phyloP scores from a whole-genome alignment of 106 monocot genomes.

The Allium fistulosum region DNA sequence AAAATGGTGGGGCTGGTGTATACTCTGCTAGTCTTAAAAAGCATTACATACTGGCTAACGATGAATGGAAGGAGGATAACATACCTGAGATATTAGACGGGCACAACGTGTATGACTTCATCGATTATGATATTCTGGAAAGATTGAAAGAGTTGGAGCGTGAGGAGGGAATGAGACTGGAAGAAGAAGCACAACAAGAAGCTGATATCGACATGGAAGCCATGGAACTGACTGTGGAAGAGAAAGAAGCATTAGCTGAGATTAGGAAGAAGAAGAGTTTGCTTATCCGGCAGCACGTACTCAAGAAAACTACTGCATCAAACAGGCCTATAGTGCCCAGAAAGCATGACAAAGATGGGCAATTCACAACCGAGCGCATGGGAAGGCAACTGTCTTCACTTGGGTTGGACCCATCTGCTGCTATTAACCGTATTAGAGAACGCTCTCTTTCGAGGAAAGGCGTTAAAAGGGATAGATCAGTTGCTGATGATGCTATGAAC shows the following conservation, averaged over 20 bases:
- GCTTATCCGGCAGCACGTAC: conserved; percentile 74
- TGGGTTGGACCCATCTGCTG: conserved; percentile 70
- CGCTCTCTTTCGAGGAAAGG: conserved; percentile 42
- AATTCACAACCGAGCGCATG: conserved; percentile 82
- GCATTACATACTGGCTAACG: conserved; percentile 66
- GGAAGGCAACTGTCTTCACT: conserved; percentile 73
- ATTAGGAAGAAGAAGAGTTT: conserved; percentile 84
- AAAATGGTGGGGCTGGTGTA: conserved; percentile 97
- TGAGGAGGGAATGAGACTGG: conserved; percentile 76
- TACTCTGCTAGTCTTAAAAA: conserved; percentile 91
- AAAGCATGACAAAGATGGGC: conserved; percentile 75
- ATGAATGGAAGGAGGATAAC: conserved; percentile 96
- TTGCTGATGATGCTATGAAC: conserved; percentile 33
- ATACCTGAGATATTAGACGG: conserved; percentile 96
- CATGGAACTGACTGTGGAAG: conserved; percentile 48
- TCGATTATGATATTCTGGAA: conserved; percentile 74
- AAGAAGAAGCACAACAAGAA: conserved; percentile 31
- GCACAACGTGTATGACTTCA: conserved; percentile 88
- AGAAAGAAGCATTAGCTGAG: conserved; percentile 57
- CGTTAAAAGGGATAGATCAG: conserved; percentile 62
- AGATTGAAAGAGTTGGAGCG: conserved; percentile 84
- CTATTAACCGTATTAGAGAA: conserved; percentile 59
- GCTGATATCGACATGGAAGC: conserved; percentile 68
- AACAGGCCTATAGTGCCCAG: conserved; percentile 83
- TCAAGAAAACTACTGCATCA: conserved; percentile 94